phyloP scores from a whole-genome alignment of 2,329 filamentous ascomycete species.

The Colletotrichum gloeosporioides region DNA sequence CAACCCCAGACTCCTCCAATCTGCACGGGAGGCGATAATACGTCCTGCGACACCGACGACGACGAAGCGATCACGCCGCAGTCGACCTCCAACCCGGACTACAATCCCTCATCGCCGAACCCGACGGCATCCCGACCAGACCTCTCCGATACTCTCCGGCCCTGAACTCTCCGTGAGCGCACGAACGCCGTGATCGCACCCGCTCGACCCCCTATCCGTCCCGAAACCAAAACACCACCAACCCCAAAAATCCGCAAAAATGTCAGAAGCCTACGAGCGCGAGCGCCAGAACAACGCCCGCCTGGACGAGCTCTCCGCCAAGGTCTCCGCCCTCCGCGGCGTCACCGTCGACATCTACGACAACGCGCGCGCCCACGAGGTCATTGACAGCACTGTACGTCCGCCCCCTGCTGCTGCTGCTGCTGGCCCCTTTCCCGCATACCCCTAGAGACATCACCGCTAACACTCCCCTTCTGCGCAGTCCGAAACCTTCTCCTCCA shows the following conservation, averaged over 20 bases:
- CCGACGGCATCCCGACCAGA: not conserved
- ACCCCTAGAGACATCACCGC: not conserved
- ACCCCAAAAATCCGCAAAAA: constrained; percentile 36
- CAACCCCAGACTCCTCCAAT: not conserved
- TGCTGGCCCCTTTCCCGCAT: not conserved
- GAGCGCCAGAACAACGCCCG: constrained; percentile 94
- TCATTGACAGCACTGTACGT: constrained; percentile 86
- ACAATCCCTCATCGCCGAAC: not conserved
- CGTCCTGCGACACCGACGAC: not conserved
- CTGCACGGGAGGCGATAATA: not conserved
- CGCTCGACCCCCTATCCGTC: not conserved
- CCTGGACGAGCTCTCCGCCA: constrained; percentile 86
- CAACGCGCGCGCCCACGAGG: constrained; percentile 84
- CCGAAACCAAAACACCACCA: not conserved
- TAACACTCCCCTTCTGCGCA: constrained; percentile 36
- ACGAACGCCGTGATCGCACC: not conserved
- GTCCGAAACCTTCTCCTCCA: constrained; percentile 90
- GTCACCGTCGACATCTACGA: constrained; percentile 99
- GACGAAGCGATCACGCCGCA: not conserved
- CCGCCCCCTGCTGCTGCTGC: not conserved
- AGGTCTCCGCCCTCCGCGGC: constrained; percentile 89
- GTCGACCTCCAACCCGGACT: not conserved
- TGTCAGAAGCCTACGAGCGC: constrained; percentile 81
- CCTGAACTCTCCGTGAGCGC: not conserved
- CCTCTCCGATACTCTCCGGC: not conserved